Conservation (phyloP, 1,284 basidiomycete genomes). For the Puccinia hordei region DNA sequence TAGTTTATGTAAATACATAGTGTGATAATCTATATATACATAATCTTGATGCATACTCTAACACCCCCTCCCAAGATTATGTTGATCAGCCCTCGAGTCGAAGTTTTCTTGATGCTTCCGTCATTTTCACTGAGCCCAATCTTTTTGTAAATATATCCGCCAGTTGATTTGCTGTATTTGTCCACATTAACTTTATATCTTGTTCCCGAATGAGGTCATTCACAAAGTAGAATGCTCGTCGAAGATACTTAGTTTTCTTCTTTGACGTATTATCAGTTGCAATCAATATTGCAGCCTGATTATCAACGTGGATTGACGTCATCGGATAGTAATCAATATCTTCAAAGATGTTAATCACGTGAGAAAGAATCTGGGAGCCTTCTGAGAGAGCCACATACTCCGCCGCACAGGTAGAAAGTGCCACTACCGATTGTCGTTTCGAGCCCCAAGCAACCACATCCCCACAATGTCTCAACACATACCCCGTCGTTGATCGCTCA, state of each 20-base stretch:
- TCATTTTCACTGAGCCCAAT: not conserved
- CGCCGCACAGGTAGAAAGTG: not conserved
- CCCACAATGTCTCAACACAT: not conserved
- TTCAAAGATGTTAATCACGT: not conserved
- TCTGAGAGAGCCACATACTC: not conserved
- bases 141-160: constrained; percentile 15
- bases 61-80: constrained; percentile 13
- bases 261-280: not conserved
- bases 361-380: not conserved
- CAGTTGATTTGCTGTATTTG: not conserved
- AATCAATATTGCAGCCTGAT: not conserved
- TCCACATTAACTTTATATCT: not conserved
- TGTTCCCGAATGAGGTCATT: not conserved
- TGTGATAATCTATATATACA: too few species aligned
- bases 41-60: not conserved
- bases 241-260: not conserved
- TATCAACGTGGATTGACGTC: not conserved
- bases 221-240: not conserved
- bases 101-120: not conserved
- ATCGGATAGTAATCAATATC: not conserved
- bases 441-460: not conserved
- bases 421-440: not conserved
- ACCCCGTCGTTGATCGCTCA: not conserved
- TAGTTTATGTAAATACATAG: too few species aligned
- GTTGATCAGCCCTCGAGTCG: too few species aligned